Evolutionary conservation across 257 asterid genomes (phyloP).

Genomic region (Petunia axillaris): DNA sequence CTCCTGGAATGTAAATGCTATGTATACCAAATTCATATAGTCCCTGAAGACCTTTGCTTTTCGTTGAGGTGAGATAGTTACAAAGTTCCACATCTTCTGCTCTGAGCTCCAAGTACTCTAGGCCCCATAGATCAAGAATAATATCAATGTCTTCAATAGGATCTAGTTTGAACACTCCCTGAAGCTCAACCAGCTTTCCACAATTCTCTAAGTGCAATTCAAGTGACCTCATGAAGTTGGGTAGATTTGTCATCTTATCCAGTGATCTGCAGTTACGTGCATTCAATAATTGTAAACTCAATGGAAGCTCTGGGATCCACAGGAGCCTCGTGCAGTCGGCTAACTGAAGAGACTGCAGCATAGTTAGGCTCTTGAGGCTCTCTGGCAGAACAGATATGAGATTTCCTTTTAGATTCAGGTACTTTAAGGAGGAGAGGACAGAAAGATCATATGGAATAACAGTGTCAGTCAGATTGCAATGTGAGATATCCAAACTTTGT

Average conservation of each 20-base stretch:
- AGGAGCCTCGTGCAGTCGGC: constrained; percentile 29
- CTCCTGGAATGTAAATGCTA: constrained; percentile 25
- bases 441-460: constrained; percentile 17
- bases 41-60: constrained; percentile 28
- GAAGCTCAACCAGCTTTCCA: constrained; percentile 26
- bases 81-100: constrained; percentile 23
- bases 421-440: constrained; percentile 12
- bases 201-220: constrained; percentile 23
- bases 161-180: constrained; percentile 28
- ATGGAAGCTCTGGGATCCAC: constrained; percentile 24
- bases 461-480: constrained; percentile 23
- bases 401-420: constrained; percentile 25
- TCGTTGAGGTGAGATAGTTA: constrained; percentile 23
- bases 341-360: constrained; percentile 21
- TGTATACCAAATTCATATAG: constrained; percentile 28
- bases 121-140: not conserved
- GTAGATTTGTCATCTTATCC: constrained; percentile 14
- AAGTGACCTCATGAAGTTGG: constrained; percentile 16
- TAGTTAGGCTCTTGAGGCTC: constrained; percentile 26
- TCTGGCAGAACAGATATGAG: constrained; percentile 19
- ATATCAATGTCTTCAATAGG: constrained; percentile 11
- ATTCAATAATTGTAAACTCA: constrained; percentile 10
- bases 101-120: not conserved
- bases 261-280: constrained; percentile 21
- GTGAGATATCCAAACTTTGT: constrained; percentile 22